Conservation (phyloP, 768 basidiomycete species). For the Leccinum arenicola region DNA sequence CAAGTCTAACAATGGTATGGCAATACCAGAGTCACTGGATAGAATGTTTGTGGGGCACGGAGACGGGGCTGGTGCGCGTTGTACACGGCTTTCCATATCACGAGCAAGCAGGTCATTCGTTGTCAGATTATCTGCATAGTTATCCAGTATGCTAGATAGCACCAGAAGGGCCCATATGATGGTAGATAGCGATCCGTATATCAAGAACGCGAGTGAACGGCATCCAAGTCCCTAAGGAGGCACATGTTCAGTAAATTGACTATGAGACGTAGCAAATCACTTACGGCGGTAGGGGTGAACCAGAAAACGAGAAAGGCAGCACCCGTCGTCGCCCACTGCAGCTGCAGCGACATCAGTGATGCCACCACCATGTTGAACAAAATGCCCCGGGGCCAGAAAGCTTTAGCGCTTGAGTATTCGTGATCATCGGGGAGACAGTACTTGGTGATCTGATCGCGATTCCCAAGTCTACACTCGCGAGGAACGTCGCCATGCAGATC, state of each 20-base stretch:
- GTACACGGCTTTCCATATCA: neutral
- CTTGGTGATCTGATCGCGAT: conserved; percentile 3
- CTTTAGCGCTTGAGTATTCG: neutral
- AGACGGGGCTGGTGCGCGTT: neutral
- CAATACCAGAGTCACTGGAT: neutral
- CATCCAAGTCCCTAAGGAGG: conserved; percentile 25
- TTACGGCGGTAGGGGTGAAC: conserved; percentile 27
- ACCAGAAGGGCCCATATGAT: conserved; percentile 27
- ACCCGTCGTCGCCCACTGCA: conserved; percentile 31
- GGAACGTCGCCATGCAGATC: conserved; percentile 2
- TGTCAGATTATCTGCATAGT: neutral
- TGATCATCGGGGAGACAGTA: conserved; percentile 14
- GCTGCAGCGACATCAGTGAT: neutral
- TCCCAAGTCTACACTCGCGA: neutral
- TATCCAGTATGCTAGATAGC: conserved; percentile 18
- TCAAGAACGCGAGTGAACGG: conserved; percentile 19
- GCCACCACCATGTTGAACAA: conserved; percentile 8
- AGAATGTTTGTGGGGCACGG: no score
- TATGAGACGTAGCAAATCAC: neutral
- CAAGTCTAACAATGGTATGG: neutral
- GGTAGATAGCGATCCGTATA: conserved; percentile 15
- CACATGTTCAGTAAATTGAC: neutral
- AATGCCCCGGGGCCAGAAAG: conserved; percentile 19
- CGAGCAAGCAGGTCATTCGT: neutral
- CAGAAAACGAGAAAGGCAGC: conserved; percentile 26